phyloP scores from a whole-genome alignment of 176 grass and related monocot species.

The Saccharum spontaneum region DNA sequence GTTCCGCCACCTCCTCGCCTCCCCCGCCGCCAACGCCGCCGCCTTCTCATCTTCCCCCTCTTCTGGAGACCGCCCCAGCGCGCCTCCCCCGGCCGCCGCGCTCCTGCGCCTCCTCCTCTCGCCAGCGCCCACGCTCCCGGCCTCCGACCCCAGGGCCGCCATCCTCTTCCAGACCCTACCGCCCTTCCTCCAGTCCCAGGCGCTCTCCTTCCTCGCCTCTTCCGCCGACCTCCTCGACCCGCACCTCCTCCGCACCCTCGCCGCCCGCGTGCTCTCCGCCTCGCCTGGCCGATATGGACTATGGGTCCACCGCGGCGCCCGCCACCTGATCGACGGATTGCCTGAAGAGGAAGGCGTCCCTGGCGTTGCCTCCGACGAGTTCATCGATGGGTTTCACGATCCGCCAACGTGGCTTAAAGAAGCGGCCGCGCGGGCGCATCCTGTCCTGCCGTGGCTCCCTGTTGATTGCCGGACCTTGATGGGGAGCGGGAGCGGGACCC shows the following conservation, averaged over 20 bases:
- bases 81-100: conserved; percentile 16
- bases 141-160: conserved; percentile 2
- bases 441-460: conserved; percentile 63
- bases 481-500: not conserved
- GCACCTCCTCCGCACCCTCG: conserved; percentile 39
- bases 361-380: conserved; percentile 1
- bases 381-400: conserved; percentile 44
- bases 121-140: conserved; percentile 25
- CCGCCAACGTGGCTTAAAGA: conserved; percentile 54
- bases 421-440: conserved; percentile 16
- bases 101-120: conserved; percentile 50
- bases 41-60: conserved; percentile 34
- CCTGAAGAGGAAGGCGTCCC: not conserved
- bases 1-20: conserved; percentile 50
- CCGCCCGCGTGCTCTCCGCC: conserved; percentile 26
- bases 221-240: conserved; percentile 39
- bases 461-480: conserved; percentile 35
- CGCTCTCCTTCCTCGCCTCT: conserved; percentile 69
- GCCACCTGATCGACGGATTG: conserved; percentile 81
- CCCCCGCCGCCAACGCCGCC: conserved; percentile 41
- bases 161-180: conserved; percentile 68
- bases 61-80: conserved; percentile 16
- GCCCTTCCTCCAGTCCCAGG: conserved; percentile 59
- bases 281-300: not conserved
- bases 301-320: conserved; percentile 52